These are phyloP conservation scores for Colletotrichum sp. DNA, from an alignment of 2,329 filamentous ascomycete species.

Conservation along the genomic window DNA sequence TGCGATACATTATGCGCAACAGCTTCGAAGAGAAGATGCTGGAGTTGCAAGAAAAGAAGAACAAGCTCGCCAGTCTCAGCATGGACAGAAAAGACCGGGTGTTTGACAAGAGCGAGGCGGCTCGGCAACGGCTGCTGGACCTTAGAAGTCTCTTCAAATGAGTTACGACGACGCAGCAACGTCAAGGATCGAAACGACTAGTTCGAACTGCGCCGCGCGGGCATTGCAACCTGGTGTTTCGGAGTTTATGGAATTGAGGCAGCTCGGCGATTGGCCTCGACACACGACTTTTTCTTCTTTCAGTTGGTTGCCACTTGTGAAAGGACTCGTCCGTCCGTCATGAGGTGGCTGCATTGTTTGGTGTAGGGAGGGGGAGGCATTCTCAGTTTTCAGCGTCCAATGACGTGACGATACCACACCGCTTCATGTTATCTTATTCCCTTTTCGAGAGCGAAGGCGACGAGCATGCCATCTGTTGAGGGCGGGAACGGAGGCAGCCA, in stretches of 20 bases:
- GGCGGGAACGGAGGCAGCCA: neutral
- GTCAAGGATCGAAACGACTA: neutral
- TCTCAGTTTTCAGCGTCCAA: constrained; percentile 4
- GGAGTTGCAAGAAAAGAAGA: constrained; percentile 89
- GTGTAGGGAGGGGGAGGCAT: constrained; percentile 3
- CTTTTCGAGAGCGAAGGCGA: constrained; percentile 13
- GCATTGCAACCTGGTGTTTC: constrained; percentile 7
- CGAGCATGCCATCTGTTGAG: constrained; percentile 14
- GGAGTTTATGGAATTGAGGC: neutral
- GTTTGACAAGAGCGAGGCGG: constrained; percentile 57
- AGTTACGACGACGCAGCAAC: neutral
- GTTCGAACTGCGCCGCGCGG: neutral
- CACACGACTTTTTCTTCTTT: neutral
- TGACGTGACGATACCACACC: constrained; percentile 15
- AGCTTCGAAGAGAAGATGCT: constrained; percentile 97
- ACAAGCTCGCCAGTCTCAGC: constrained; percentile 84
- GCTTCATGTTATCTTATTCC: neutral
- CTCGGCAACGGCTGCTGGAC: constrained; percentile 67
- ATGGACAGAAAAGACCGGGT: constrained; percentile 69
- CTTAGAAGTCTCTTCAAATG: constrained; percentile 64
- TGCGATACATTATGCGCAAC: constrained; percentile 85
- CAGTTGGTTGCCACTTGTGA: neutral
- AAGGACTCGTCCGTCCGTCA: neutral
- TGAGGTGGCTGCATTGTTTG: neutral
- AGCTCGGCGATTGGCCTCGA: neutral